Evolutionary conservation across 2,329 filamentous ascomycete species (phyloP), one percentile per base, ranked within the genome.

Genomic region (Septoria petroselini): DNA sequence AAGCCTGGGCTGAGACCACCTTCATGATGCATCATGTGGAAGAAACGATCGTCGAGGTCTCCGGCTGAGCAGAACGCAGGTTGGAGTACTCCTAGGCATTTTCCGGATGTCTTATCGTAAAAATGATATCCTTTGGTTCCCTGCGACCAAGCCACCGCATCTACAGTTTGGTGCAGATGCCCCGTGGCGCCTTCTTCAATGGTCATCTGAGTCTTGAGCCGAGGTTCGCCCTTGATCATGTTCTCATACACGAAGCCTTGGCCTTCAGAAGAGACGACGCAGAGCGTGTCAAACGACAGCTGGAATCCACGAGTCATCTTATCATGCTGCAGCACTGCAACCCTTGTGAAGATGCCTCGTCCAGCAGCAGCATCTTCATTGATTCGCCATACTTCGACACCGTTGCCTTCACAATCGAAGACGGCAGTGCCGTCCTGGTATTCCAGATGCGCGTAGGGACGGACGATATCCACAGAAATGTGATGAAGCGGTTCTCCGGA

Each of bases 371-470:
- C n/a, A n/a, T n/a, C n/a, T n/a, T 64, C 30, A 17, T 67, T 70
- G 0, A 69, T 64, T 47, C 69, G 65, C 73, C 73, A 76, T 2
- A 76, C 70, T 53, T 76, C 73, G 1, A 76, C 54, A 1, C 70
- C 66, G 58, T 75, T 68, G 2, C 71, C 71, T 34, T 70, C 67
- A 0, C 71, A 64, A 55, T 76, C 73, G 59, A 71, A 76, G 2
- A 73, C 71, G 2, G 68, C 71, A 41, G 68, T 71, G 8, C 73
- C 73, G 58, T 74, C 68, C 48, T 74, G 66, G 46, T 76, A 76
- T 45, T 76, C 73, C 8, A 76, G 58, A 59, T 75, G 73, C 1
- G 73, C 73, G 48, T 70, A 74, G 3, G 69, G 66, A 9, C 71
- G 65, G 25, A 75, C 72, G 48, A 41, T 41, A 9, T 52, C 47